phyloP scores from a whole-genome alignment of 2,329 filamentous ascomycete species.

The Apiospora malaysiana region DNA sequence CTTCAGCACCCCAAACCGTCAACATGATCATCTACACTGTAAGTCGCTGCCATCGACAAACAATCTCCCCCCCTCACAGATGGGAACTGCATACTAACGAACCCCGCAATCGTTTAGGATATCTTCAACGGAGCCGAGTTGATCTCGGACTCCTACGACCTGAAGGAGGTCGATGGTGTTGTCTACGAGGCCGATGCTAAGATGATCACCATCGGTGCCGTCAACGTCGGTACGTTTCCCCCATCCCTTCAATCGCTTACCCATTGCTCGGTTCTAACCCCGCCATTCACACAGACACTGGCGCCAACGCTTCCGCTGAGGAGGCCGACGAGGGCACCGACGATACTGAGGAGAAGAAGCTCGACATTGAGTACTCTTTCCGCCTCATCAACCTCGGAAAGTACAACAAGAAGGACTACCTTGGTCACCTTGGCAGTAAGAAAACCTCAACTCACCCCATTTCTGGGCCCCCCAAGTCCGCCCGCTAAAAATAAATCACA shows the following conservation, averaged over 20 bases:
- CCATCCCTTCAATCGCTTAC: neutral
- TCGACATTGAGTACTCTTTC: slow-evolving; percentile 94
- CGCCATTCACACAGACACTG: slow-evolving; percentile 65
- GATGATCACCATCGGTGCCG: slow-evolving; percentile 82
- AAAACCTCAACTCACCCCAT: slow-evolving; percentile 20
- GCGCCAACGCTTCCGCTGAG: slow-evolving; percentile 97
- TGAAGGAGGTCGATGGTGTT: slow-evolving; percentile 79
- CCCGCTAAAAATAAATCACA: slow-evolving; percentile 39
- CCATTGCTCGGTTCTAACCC: neutral
- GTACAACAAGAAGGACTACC: slow-evolving; percentile 90
- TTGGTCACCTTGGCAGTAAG: slow-evolving; percentile 83
- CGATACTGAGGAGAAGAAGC: slow-evolving; percentile 75
- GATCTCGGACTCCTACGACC: slow-evolving; percentile 90
- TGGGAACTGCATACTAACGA: slow-evolving; percentile 9
- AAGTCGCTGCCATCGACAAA: neutral
- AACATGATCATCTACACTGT: slow-evolving; percentile 22
- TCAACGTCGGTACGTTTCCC: slow-evolving; percentile 70
- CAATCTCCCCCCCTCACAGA: neutral
- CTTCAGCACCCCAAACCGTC: slow-evolving; percentile 10
- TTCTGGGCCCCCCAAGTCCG: slow-evolving; percentile 22
- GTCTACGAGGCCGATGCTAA: slow-evolving; percentile 91
- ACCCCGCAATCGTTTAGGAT: slow-evolving; percentile 64
- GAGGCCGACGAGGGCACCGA: slow-evolving; percentile 79
- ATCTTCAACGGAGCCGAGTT: slow-evolving; percentile 82
- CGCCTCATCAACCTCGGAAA: slow-evolving; percentile 74